Conservation (phyloP, 2,329 filamentous ascomycete genomes). For the Clarireedia monteithiana region DNA sequence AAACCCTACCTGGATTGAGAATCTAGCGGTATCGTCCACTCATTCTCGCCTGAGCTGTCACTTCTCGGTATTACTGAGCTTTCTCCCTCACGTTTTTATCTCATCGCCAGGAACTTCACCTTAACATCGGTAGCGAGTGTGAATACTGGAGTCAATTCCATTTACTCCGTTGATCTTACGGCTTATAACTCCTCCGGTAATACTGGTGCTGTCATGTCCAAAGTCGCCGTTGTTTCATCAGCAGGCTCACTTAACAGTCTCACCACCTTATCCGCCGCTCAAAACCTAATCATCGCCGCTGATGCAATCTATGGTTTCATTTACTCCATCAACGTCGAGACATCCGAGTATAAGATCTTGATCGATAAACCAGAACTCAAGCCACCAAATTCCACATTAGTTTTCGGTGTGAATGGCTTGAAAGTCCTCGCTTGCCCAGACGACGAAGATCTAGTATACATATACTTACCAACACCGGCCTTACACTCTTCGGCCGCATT, state of each 20-base stretch:
- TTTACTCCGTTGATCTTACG: constrained; percentile 18
- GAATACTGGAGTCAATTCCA: constrained; percentile 7
- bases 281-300: constrained; percentile 18
- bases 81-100: constrained; percentile 20
- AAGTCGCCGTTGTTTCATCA: constrained; percentile 16
- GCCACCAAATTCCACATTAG: not conserved
- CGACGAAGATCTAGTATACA: constrained; percentile 2
- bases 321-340: constrained; percentile 23
- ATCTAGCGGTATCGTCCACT: constrained; percentile 14
- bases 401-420: constrained; percentile 14
- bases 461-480: constrained; percentile 14
- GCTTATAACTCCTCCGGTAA: not conserved
- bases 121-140: constrained; percentile 5
- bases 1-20: constrained; percentile 19
- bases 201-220: constrained; percentile 3
- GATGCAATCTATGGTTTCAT: constrained; percentile 24
- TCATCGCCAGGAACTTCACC: constrained; percentile 22
- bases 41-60: constrained; percentile 14
- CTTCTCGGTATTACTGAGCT: constrained; percentile 33
- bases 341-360: constrained; percentile 14
- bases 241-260: constrained; percentile 23
- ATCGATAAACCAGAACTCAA: constrained; percentile 20
- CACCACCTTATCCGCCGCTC: constrained; percentile 11
- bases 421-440: constrained; percentile 3
- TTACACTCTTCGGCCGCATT: constrained; percentile 13